A percentile compares a stretch with the other conserved stretches of the same genome.
phyloP scores from a whole-genome alignment of 345 rosid species.

The Eucalyptus dawsonii region DNA sequence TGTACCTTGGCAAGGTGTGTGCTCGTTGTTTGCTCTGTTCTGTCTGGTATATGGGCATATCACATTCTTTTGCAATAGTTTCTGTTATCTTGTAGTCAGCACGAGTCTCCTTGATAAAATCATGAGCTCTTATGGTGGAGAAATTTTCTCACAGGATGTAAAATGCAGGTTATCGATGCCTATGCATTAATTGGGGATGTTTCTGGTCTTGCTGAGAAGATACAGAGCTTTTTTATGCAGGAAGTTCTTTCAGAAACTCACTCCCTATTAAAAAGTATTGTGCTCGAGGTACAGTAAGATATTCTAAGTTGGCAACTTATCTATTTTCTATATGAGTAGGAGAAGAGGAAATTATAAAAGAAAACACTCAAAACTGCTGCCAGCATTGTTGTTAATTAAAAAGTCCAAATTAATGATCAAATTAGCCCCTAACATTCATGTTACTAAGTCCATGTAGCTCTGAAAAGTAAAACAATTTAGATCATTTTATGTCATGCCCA shows the following conservation, averaged over 20 bases:
- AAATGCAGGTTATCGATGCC: constrained; percentile 82
- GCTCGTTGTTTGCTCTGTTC: background rate
- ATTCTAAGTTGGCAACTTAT: background rate
- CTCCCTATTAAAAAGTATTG: constrained; percentile 54
- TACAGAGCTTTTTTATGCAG: constrained; percentile 96
- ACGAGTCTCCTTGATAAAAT: background rate
- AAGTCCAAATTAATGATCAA: background rate
- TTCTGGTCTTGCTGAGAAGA: constrained; percentile 96
- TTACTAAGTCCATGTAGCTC: background rate
- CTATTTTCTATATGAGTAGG: background rate
- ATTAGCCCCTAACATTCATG: background rate
- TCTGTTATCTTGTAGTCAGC: background rate
- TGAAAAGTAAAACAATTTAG: background rate
- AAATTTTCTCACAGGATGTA: background rate
- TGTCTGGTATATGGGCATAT: background rate
- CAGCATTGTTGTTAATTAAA: background rate
- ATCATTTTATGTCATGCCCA: background rate
- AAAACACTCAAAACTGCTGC: background rate
- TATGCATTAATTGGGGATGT: constrained; percentile 97
- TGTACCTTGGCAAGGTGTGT: background rate
- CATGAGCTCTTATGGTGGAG: background rate
- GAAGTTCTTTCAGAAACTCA: constrained; percentile 95
- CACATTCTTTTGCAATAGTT: background rate
- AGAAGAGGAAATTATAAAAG: background rate
- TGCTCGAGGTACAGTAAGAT: constrained; percentile 58